Base-by-base conservation (phyloP, 108 stramenopile species). In the Nitzschia sp. region DNA sequence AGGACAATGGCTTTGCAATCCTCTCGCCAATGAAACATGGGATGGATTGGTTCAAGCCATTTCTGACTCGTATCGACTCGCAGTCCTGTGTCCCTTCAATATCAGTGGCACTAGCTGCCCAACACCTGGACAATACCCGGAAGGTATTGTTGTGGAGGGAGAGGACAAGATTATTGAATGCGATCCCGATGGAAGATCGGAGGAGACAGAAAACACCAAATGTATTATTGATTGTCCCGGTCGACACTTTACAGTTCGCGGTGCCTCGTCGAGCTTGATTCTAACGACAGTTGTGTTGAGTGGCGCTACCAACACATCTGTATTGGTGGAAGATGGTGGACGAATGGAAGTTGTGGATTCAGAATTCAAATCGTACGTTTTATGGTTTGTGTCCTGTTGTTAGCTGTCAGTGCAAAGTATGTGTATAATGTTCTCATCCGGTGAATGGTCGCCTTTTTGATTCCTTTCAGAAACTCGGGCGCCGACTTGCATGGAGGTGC, bases 181-280 rank as follows among this genome's bases (percentile, higher is more conserved):
- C 24, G 71, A 72, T 52, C 15, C 53, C 0, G 10, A 41, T 24
- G 25, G 37, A 2, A 25, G 25, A 29, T 34, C n/a, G 7, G 62
- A n/a, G 17, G 40, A 58, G 3, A 40, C 24, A 15, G 37, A 64
- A n/a, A 15, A 42, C 40, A 51, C 65, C 21, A 20, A 51, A 15
- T 73, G 72, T 44, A 59, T 73, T 25, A 57, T 73, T 51, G 57
- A 73, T 41, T 73, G 72, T 42, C 65, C 72, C 43, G 72, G 72
- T 11, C 63, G 61, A 11, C 72, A 73, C 29, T 65, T 73, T 38
- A 65, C 63, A 22, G 72, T 73, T 57, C 17, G 20, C 0, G 15
- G 42, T 34, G 8, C 22, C 26, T 37, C 71, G 15, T 2, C 43
- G 7, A 34, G 41, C 14, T 38, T 69, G 29, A 69, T 38, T 51